These are phyloP conservation scores for Beta lomatogona DNA, from an alignment of 179 eudicot genomes.

Conservation along the genomic window DNA sequence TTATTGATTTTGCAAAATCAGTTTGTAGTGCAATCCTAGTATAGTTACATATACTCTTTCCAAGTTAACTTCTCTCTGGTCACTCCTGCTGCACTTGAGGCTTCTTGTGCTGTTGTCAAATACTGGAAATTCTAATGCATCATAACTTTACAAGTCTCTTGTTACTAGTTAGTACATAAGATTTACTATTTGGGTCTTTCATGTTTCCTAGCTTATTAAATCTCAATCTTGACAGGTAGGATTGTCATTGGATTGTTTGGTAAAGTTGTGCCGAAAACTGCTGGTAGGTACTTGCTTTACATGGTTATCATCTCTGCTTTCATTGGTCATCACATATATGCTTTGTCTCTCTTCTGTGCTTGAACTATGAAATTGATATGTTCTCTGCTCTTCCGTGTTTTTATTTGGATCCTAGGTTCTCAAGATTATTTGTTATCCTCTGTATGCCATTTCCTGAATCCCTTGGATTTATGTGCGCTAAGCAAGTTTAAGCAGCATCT, in stretches of 20 bases:
- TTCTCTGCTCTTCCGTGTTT: neutral
- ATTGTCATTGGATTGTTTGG: constrained; percentile 90
- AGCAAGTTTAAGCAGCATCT: neutral
- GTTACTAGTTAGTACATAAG: neutral
- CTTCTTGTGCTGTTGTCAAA: neutral
- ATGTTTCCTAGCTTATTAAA: constrained; percentile 2
- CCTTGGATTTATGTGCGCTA: neutral
- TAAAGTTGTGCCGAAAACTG: constrained; percentile 74
- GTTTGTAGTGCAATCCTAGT: neutral
- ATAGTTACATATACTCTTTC: neutral
- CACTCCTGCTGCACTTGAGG: neutral
- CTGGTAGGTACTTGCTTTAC: constrained; percentile 44
- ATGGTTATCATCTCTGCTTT: neutral
- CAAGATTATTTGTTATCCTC: neutral
- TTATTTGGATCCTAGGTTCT: neutral
- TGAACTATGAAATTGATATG: neutral
- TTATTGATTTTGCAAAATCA: neutral
- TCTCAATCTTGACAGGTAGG: constrained; percentile 61
- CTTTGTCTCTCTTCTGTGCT: neutral
- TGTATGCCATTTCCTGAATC: neutral
- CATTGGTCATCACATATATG: neutral
- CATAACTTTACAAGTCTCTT: neutral
- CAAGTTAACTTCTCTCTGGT: neutral
- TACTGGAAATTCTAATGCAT: neutral
- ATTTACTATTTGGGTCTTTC: neutral